Base-by-base conservation (phyloP, 371 early-diverging fungal genomes). In the Mucor indicus region DNA sequence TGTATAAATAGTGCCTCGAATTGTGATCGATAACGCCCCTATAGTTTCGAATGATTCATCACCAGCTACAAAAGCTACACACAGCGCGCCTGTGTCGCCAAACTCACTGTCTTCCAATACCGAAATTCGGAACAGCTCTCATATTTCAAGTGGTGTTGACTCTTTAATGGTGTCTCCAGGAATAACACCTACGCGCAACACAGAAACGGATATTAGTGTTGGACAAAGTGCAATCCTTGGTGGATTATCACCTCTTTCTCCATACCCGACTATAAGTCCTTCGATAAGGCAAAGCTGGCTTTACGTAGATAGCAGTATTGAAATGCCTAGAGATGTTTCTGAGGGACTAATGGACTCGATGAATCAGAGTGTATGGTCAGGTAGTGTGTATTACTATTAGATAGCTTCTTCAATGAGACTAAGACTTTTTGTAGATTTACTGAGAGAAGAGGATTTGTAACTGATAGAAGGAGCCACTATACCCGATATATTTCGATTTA, bases 1-100 rank as follows among this genome's bases (percentile, higher is more conserved):
- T n/a, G n/a, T n/a, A n/a, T n/a, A n/a, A 15, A 20, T 45, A 55
- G 67, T 70, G 0, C 71, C 71, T 12, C 63, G 64, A 3, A 70
- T 70, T 17, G 61, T 70, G 9, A 60, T 70, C 17, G 54, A 64
- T 29, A 67, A 61, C 40, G 67, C 53, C 38, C 61, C 1, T 43
- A 48, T 33, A 23, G 30, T n/a, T n/a, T n/a, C 38, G 7, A 19
- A 27, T 5, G 12, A 19, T 4, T 50, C 53, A 8, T 62, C 62
- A n/a, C 62, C 62, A n/a, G 24, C 49, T 13, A 45, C 49, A 9
- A 24, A 49, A 20, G 46, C 22, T 9, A 15, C 48, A 13, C 7
- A 22, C 10, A 62, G 53, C 41, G 17, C 39, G 5, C 56, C 64
- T 8, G 48, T 54, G 7, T 70, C 71, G 3, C 71, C 71, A n/a